Evolutionary conservation across 2,329 filamentous ascomycete species (phyloP).

Genomic region (Didymella exigua): DNA sequence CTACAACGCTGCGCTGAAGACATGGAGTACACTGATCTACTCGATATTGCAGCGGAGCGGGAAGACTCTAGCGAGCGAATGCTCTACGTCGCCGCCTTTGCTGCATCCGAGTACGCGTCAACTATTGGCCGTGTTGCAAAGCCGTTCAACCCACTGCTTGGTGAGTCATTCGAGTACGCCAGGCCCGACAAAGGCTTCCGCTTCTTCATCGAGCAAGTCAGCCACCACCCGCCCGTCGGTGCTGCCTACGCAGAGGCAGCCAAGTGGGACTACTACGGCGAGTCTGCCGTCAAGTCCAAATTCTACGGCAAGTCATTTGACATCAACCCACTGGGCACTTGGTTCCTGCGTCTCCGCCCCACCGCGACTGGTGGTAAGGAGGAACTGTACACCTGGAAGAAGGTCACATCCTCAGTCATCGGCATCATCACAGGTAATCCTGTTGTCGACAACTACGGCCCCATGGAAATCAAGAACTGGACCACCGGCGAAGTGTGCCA

Average conservation of each 20-base stretch:
- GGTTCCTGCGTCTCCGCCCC: constrained; percentile 88
- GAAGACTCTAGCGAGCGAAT: constrained; percentile 87
- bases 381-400: constrained; percentile 98
- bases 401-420: constrained; percentile 95
- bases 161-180: constrained; percentile 96
- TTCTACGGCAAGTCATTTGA: constrained; percentile 98
- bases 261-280: constrained; percentile 96
- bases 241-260: constrained; percentile 91
- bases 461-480: constrained; percentile 98
- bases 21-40: constrained; percentile 94
- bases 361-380: constrained; percentile 67
- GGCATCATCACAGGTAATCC: constrained; percentile 98
- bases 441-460: constrained; percentile 95
- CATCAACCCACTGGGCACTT: constrained; percentile 93
- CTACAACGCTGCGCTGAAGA: constrained; percentile 95
- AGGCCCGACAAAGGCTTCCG: constrained; percentile 96
- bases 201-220: constrained; percentile 98
- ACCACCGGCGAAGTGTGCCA: constrained; percentile 89
- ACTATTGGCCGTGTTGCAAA: constrained; percentile 97
- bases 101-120: constrained; percentile 94
- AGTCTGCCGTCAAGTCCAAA: constrained; percentile 92
- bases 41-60: constrained; percentile 86
- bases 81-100: constrained; percentile 94
- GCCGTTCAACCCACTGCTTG: constrained; percentile 94
- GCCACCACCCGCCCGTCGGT: constrained; percentile 93